phyloP scores from a whole-genome alignment of 768 basidiomycete genomes.

The Mrakia frigida region DNA sequence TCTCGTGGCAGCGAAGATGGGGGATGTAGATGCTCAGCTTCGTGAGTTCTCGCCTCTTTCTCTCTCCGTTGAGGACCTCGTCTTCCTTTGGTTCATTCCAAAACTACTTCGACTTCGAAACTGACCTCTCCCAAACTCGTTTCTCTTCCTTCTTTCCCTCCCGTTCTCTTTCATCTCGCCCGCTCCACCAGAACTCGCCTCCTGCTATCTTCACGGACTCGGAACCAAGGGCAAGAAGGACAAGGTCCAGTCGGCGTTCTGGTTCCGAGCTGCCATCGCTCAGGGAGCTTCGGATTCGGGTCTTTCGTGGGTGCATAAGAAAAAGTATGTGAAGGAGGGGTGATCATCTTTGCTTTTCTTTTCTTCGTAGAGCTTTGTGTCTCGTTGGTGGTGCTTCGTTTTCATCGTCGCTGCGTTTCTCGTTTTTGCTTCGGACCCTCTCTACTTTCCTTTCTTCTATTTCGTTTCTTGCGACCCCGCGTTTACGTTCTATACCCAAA shows the following conservation, averaged over 20 bases:
- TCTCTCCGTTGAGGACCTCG: no score
- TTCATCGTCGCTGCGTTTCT: not conserved
- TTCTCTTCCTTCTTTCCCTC: not conserved
- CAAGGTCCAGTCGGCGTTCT: constrained; percentile 75
- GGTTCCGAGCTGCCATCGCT: constrained; percentile 76
- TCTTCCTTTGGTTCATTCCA: no score
- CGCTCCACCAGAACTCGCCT: constrained; percentile 55
- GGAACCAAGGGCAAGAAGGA: constrained; percentile 72
- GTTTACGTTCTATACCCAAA: no score
- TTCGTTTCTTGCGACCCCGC: no score
- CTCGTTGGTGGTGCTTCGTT: not conserved
- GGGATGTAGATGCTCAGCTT: constrained; percentile 79
- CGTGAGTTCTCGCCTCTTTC: constrained; percentile 38
- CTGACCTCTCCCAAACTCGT: not conserved
- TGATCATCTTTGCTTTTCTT: not conserved
- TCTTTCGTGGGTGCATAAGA: constrained; percentile 86
- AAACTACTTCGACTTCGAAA: no score
- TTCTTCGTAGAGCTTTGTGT: not conserved
- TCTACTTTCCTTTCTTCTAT: no score
- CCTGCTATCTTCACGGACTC: constrained; percentile 77
- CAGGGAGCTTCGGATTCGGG: constrained; percentile 46
- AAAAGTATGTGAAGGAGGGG: constrained; percentile 55
- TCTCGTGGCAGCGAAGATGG: constrained; percentile 71
- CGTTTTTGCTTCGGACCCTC: no score
- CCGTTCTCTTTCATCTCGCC: no score